Evolutionary conservation across 2,329 filamentous ascomycete species (phyloP).

Genomic region (Talaromyces amestolkiae): DNA sequence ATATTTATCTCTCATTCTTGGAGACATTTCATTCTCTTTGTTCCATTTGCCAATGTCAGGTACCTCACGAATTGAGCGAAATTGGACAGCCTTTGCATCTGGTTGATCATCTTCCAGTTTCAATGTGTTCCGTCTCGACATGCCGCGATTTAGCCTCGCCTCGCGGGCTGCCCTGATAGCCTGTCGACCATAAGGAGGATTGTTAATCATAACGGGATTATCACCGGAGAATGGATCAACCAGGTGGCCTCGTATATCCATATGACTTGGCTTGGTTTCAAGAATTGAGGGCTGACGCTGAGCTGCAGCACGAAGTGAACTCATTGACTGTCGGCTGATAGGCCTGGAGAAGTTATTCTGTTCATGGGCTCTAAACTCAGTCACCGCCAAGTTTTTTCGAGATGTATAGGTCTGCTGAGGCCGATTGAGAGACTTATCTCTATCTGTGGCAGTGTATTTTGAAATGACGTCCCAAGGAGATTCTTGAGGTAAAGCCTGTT

Average conservation of each 20-base stretch:
- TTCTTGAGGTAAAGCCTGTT: conserved; percentile 23
- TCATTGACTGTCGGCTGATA: conserved; percentile 35
- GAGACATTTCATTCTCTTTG: conserved; percentile 32
- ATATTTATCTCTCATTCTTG: conserved; percentile 13
- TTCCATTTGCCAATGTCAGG: conserved; percentile 25
- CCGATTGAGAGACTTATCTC: not conserved
- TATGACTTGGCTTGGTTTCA: not conserved
- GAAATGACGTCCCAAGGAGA: not conserved
- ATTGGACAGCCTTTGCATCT: conserved; percentile 26
- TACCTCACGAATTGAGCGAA: conserved; percentile 29
- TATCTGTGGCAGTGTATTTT: not conserved
- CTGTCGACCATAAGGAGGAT: conserved; percentile 34
- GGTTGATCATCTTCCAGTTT: conserved; percentile 24
- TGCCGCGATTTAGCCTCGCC: conserved; percentile 22
- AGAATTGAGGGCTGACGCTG: conserved; percentile 10
- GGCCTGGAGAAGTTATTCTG: conserved; percentile 39
- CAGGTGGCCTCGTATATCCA: not conserved
- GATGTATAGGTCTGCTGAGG: not conserved
- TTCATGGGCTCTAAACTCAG: conserved; percentile 12
- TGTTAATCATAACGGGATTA: conserved; percentile 22
- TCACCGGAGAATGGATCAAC: conserved; percentile 22
- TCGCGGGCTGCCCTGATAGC: conserved; percentile 21
- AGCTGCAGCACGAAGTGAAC: conserved; percentile 12
- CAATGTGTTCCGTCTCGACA: conserved; percentile 20
- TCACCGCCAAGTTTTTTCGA: not conserved